Conservation (phyloP, 2,329 filamentous ascomycete genomes). For the Colletotrichum spinosum region DNA sequence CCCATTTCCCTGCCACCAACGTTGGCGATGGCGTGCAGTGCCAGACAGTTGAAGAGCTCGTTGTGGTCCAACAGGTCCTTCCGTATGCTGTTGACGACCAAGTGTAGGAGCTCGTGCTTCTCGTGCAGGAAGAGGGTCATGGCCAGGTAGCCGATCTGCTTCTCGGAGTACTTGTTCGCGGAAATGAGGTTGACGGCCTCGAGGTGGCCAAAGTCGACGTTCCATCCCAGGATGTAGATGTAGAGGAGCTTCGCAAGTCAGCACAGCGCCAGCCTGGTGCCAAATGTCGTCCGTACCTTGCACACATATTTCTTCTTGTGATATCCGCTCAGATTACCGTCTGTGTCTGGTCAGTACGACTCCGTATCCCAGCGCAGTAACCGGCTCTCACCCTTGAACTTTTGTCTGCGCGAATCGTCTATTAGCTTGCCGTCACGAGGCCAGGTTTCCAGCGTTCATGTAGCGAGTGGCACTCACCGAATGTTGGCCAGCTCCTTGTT, state of each 20-base stretch:
- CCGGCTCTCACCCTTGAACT: conserved; percentile 80
- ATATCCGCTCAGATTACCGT: conserved; percentile 92
- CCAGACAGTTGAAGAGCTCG: conserved; percentile 96
- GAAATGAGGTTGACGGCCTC: conserved; percentile 99
- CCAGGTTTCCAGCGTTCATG: neutral
- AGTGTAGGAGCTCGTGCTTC: conserved; percentile 92
- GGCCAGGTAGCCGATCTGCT: conserved; percentile 98
- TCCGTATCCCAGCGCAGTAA: conserved; percentile 13
- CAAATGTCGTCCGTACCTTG: conserved; percentile 70
- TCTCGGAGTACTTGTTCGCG: conserved; percentile 96
- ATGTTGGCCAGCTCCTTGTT: conserved; percentile 99
- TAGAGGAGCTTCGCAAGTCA: conserved; percentile 79
- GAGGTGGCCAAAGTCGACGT: conserved; percentile 98
- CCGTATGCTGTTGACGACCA: conserved; percentile 98
- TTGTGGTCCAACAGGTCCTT: conserved; percentile 96
- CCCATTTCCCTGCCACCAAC: conserved; percentile 98
- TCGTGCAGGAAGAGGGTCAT: conserved; percentile 98
- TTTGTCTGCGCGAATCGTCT: conserved; percentile 69
- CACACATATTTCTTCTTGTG: conserved; percentile 99
- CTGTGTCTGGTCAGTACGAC: conserved; percentile 55
- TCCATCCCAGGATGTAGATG: conserved; percentile 98
- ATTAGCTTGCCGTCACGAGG: conserved; percentile 35
- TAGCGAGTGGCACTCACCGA: conserved; percentile 63
- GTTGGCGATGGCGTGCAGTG: conserved; percentile 96
- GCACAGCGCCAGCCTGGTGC: conserved; percentile 29